Evolutionary conservation across 306 rosid genomes (phyloP).

Genomic region (Ceratonia siliqua): DNA sequence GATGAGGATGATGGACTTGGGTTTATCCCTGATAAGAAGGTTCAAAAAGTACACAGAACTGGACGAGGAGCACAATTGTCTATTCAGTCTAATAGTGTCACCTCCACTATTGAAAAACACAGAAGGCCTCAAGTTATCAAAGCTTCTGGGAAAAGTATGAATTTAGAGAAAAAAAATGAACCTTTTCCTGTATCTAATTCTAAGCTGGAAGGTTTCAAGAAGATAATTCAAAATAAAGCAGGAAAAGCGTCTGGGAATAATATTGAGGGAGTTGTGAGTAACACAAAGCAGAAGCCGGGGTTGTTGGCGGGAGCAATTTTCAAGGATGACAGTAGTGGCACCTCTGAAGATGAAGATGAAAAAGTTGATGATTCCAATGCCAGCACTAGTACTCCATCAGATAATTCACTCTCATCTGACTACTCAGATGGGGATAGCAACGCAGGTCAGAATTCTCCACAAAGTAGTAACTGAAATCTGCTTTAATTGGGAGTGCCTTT

Average conservation of each 20-base stretch:
- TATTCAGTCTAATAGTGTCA: constrained; percentile 42
- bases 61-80: constrained; percentile 38
- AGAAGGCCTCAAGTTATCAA: constrained; percentile 29
- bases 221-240: constrained; percentile 32
- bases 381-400: constrained; percentile 66
- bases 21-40: constrained; percentile 42
- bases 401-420: constrained; percentile 54
- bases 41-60: constrained; percentile 34
- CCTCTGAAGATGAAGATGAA: constrained; percentile 53
- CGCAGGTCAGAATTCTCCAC: constrained; percentile 44
- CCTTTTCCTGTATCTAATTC: constrained; percentile 39
- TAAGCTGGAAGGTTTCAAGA: constrained; percentile 37
- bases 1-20: constrained; percentile 21
- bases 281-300: constrained; percentile 43
- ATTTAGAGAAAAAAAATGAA: constrained; percentile 32
- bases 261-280: constrained; percentile 37
- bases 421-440: constrained; percentile 72
- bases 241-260: constrained; percentile 40
- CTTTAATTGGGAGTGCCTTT: constrained; percentile 14
- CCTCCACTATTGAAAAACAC: constrained; percentile 37
- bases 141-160: constrained; percentile 40
- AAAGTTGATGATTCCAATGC: constrained; percentile 44
- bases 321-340: constrained; percentile 60
- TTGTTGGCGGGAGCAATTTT: constrained; percentile 58
- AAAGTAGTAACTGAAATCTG: constrained; percentile 37